Percentiles rank a stretch among this genome's conserved stretches.
Conservation (phyloP, 768 basidiomycete species). For the Boletus bicolor region DNA sequence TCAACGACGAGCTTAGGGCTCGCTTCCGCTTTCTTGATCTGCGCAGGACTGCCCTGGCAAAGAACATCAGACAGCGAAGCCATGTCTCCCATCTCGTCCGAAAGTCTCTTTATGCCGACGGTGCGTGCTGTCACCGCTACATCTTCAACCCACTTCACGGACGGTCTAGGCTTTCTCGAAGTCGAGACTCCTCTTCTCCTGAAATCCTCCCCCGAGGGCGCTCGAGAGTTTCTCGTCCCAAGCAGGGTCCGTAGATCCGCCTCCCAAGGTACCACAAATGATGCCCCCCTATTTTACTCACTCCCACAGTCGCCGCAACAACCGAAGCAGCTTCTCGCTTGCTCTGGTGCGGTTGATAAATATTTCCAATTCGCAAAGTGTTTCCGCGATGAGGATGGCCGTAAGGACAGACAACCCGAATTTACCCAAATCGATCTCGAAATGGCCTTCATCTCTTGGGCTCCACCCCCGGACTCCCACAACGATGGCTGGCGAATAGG, state of each 20-base stretch:
- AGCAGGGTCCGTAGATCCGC: slow-evolving; percentile 48
- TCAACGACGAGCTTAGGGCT: slow-evolving; percentile 82
- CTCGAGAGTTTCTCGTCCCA: slow-evolving; percentile 90
- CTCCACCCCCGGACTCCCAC: slow-evolving; percentile 26
- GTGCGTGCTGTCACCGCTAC: slow-evolving; percentile 38
- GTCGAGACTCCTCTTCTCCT: slow-evolving; percentile 92
- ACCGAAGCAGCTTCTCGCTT: slow-evolving; percentile 89
- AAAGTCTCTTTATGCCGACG: slow-evolving; percentile 66
- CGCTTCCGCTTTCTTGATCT: slow-evolving; percentile 89
- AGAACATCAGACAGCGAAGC: slow-evolving; percentile 80
- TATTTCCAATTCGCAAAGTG: slow-evolving; percentile 94
- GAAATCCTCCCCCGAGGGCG: slow-evolving; percentile 91
- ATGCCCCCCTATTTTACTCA: slow-evolving; percentile 67
- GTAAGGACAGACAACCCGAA: slow-evolving; percentile 94
- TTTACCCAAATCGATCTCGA: slow-evolving; percentile 97
- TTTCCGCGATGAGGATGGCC: slow-evolving; percentile 93
- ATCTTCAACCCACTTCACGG: slow-evolving; percentile 9
- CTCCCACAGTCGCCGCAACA: slow-evolving; percentile 95
- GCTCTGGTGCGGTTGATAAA: slow-evolving; percentile 82
- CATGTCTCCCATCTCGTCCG: slow-evolving; percentile 78
- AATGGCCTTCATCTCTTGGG: slow-evolving; percentile 94
- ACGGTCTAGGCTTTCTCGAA: slow-evolving; percentile 73
- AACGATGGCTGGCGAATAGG: slow-evolving; percentile 75
- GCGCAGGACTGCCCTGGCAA: slow-evolving; percentile 65
- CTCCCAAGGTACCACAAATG: slow-evolving; percentile 20